phyloP scores from a whole-genome alignment of 202 grass and related monocot species.

The Panicum hallii region DNA sequence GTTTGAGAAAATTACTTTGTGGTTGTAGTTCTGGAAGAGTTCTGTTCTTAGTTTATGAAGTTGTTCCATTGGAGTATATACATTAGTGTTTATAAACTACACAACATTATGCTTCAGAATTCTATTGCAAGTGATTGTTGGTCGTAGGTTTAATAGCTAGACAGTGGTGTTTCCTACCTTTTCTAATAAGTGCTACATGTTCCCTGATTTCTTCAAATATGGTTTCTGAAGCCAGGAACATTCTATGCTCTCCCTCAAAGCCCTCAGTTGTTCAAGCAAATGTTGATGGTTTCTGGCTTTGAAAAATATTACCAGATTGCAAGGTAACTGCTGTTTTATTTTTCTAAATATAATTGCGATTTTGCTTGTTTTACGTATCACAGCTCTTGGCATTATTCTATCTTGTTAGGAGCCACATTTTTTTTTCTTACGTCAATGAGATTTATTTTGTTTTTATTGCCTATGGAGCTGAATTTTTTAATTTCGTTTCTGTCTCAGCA shows the following conservation, averaged over 20 bases:
- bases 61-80: not conserved
- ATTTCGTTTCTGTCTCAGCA: constrained; percentile 4
- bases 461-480: not conserved
- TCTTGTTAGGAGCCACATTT: not conserved
- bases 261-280: constrained; percentile 98
- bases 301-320: constrained; percentile 99
- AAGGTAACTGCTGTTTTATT: constrained; percentile 56
- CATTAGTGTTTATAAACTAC: not conserved
- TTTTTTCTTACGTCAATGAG: not conserved
- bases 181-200: constrained; percentile 1
- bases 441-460: constrained; percentile 21
- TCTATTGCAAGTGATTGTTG: constrained; percentile 14
- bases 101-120: not conserved
- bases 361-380: not conserved
- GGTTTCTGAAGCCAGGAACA: constrained; percentile 95
- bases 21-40: constrained; percentile 16
- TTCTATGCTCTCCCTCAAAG: constrained; percentile 99
- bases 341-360: constrained; percentile 23
- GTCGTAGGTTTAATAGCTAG: not conserved
- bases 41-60: not conserved
- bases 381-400: constrained; percentile 16
- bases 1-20: constrained; percentile 29
- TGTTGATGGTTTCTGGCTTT: constrained; percentile 98
- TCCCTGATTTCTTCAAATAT: constrained; percentile 53
- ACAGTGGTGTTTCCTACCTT: not conserved